phyloP scores from a whole-genome alignment of 2,329 filamentous ascomycete species.

The Thelonectria blattea region DNA sequence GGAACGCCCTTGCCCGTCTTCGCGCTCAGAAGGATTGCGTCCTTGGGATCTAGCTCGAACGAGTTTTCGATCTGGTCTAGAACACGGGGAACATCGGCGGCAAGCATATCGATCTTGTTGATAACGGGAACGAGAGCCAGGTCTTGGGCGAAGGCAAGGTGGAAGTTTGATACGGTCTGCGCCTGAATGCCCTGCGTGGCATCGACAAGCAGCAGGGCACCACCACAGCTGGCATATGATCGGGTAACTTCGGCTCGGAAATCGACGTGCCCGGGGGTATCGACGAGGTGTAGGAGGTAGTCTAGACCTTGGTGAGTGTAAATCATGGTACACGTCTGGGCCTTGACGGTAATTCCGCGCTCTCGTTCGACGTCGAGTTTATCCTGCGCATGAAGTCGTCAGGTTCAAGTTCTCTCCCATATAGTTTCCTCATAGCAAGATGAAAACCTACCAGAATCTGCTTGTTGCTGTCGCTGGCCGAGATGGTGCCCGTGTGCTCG shows the following conservation, averaged over 20 bases:
- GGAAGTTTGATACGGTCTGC: slow-evolving; percentile 98
- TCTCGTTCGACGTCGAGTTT: slow-evolving; percentile 97
- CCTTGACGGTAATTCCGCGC: slow-evolving; percentile 97
- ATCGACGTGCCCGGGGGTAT: slow-evolving; percentile 97
- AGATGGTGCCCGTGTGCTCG: slow-evolving; percentile 92
- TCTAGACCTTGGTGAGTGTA: slow-evolving; percentile 86
- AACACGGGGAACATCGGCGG: slow-evolving; percentile 85
- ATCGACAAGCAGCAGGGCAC: slow-evolving; percentile 90
- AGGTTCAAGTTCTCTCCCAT: background rate
- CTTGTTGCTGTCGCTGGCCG: slow-evolving; percentile 81
- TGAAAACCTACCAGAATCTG: slow-evolving; percentile 72
- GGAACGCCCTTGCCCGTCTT: slow-evolving; percentile 92
- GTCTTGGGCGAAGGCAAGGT: slow-evolving; percentile 92
- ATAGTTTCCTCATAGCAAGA: background rate
- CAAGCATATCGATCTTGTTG: slow-evolving; percentile 94
- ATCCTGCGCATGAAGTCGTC: slow-evolving; percentile 55
- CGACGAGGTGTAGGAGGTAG: slow-evolving; percentile 92
- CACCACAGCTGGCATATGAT: slow-evolving; percentile 95
- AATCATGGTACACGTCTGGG: slow-evolving; percentile 97
- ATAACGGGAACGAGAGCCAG: slow-evolving; percentile 87
- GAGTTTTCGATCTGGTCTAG: slow-evolving; percentile 84
- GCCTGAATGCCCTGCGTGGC: slow-evolving; percentile 96
- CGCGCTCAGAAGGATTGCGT: slow-evolving; percentile 77
- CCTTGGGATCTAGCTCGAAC: slow-evolving; percentile 84
- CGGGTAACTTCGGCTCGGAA: slow-evolving; percentile 95